These are phyloP conservation scores for Taphrina flavorubra DNA, from an alignment of 1,139 yeast species.

Conservation along the genomic window DNA sequence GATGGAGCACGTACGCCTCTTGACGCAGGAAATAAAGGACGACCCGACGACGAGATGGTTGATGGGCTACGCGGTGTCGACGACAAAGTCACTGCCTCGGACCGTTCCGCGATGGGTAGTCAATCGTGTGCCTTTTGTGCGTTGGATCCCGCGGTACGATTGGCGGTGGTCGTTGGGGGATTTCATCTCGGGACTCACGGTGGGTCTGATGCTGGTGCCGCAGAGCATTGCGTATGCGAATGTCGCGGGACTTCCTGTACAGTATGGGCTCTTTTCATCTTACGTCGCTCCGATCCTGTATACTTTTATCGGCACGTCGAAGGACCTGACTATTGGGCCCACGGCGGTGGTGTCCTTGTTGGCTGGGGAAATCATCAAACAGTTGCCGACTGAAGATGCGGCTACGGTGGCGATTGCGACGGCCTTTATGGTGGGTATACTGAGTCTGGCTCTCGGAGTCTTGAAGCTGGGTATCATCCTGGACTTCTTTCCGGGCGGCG, in stretches of 20 bases:
- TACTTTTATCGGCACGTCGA: conserved; percentile 90
- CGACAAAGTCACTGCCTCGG: conserved; percentile 7
- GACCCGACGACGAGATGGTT: conserved; percentile 31
- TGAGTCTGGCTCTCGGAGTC: conserved; percentile 69
- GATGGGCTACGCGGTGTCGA: conserved; percentile 1
- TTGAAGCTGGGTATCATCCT: conserved; percentile 83
- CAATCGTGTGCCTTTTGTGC: conserved; percentile 67
- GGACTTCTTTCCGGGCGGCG: conserved; percentile 87
- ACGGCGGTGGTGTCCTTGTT: conserved; percentile 95
- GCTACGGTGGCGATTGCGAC: conserved; percentile 78
- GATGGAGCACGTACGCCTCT: conserved; percentile 12
- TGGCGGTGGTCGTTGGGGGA: conserved; percentile 79
- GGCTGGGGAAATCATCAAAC: conserved; percentile 75
- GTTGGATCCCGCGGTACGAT: conserved; percentile 86
- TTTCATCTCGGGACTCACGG: conserved; percentile 88
- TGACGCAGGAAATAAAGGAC: conserved; percentile 17
- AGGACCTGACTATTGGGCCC: conserved; percentile 95
- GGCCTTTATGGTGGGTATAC: conserved; percentile 70
- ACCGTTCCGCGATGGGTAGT: conserved; percentile 26
- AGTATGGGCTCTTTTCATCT: conserved; percentile 88
- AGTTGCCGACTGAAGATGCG: conserved; percentile 62
- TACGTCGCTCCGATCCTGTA: conserved; percentile 90
- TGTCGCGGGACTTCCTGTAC: conserved; percentile 78
- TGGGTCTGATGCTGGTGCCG: conserved; percentile 90
- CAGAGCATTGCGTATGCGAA: conserved; percentile 96